Conservation (phyloP, 805 yeast genomes). For the Blastobotrys mokoenaii region DNA sequence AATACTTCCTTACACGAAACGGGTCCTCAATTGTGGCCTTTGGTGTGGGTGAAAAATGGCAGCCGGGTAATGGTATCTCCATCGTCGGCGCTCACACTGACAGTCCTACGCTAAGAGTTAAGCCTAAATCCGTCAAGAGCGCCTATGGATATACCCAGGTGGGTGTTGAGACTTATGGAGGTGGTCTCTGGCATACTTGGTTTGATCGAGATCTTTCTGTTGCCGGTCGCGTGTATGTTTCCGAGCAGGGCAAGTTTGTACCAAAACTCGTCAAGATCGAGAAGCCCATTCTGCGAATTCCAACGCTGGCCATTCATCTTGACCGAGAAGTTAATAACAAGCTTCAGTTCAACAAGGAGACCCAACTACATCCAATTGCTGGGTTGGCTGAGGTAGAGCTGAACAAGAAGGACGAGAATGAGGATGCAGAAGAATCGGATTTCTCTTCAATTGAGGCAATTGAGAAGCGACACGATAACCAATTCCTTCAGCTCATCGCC, state of each 20-base stretch:
- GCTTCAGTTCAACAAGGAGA: constrained; percentile 84
- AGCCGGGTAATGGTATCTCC: constrained; percentile 73
- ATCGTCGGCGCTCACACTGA: constrained; percentile 96
- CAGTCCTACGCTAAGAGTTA: constrained; percentile 83
- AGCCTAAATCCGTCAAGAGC: constrained; percentile 69
- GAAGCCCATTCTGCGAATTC: constrained; percentile 80
- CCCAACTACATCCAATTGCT: constrained; percentile 78
- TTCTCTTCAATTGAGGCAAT: constrained; percentile 9
- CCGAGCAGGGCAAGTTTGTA: constrained; percentile 41
- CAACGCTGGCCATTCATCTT: constrained; percentile 89
- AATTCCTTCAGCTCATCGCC: constrained; percentile 62
- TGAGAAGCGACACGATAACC: constrained; percentile 63
- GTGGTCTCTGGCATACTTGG: constrained; percentile 96
- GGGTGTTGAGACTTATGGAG: constrained; percentile 93
- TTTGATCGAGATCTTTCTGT: constrained; percentile 86
- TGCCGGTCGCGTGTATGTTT: constrained; percentile 85
- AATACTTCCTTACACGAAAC: constrained; percentile 83
- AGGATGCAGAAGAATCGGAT: constrained; percentile 13
- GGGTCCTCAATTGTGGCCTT: constrained; percentile 85
- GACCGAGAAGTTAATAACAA: constrained; percentile 59
- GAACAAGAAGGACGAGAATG: constrained; percentile 22
- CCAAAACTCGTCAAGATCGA: constrained; percentile 71
- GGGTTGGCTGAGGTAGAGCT: constrained; percentile 43
- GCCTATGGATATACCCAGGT: constrained; percentile 67
- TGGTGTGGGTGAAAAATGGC: constrained; percentile 64